Base-by-base conservation (phyloP, 2,329 filamentous ascomycete species). In the Fusarium caatingaense region DNA sequence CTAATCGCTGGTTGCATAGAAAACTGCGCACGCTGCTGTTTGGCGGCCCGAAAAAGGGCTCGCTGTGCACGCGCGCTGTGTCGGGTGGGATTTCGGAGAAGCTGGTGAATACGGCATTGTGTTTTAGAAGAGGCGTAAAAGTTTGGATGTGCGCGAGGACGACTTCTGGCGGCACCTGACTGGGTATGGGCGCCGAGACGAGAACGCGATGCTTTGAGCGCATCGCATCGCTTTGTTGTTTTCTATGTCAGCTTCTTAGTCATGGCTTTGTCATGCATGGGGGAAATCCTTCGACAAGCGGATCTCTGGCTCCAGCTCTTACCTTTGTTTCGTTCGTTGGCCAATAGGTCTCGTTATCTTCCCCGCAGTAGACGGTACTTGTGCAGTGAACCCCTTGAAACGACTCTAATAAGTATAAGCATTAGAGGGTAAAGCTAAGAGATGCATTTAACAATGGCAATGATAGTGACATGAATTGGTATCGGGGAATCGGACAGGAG, bases 81-180 rank as follows among this genome's bases (percentile, higher is more conserved):
- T 67, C 53, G 6, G 67, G 59, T 1, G 63, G 48, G 1, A 25
- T 68, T 25, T 69, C 67, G 2, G 50, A 46, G 23, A 64, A 71
- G 21, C 64, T 49, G 16, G 50, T 56, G 5, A 69, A 44, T 2
- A 60, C 57, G 4, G 64, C n/a, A 50, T 69, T 69, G 27, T 57
- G 48, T 15, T 46, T 45, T 4, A 69, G n/a, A 15, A 62, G 41
- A 5, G 67, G 67, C 6, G 67, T 68, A 41, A 56, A 69, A 11
- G 45, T 68, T 23, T 69, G 67, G 6, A 69, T 67, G 10, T 68
- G 60, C 8, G 53, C 57, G 27, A 69, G 67, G 13, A 69, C 67
- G 11, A 67, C 45, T 47, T 69, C 67, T 15, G 67, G 67, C 3
- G 67, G 67, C 37, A 69, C 56, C 12, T 21, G 59, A 34, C 59